Evolutionary conservation across 106 monocot species (phyloP).

Genomic region (Gastrodia elata): DNA sequence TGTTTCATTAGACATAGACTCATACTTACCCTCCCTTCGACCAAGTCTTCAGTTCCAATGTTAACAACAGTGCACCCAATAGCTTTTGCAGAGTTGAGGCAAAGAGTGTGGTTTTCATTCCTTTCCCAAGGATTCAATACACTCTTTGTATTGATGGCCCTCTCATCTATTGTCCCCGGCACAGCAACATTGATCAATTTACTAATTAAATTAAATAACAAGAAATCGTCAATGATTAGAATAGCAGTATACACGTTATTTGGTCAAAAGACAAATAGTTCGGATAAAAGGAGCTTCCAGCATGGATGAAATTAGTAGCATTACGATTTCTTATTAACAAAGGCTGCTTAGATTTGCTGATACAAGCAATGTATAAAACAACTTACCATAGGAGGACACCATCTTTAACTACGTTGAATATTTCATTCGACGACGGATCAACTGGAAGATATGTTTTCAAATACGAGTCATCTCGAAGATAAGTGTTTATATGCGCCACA

Average conservation of each 20-base stretch:
- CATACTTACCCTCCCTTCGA: conserved; percentile 78
- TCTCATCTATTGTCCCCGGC: conserved; percentile 91
- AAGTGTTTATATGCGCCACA: conserved; percentile 75
- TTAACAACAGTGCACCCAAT: conserved; percentile 96
- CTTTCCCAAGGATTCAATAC: conserved; percentile 81
- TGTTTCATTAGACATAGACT: background rate
- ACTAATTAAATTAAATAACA: conserved; percentile 24
- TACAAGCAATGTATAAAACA: background rate
- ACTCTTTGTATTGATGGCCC: conserved; percentile 80
- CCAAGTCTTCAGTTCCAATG: conserved; percentile 86
- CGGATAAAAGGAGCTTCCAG: background rate
- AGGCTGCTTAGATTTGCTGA: background rate
- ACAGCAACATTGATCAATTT: conserved; percentile 94
- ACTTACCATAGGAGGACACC: conserved; percentile 85
- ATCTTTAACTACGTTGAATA: conserved; percentile 70
- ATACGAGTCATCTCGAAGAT: conserved; percentile 65
- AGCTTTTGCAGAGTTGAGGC: conserved; percentile 92
- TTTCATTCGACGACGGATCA: conserved; percentile 48
- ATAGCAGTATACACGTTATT: background rate
- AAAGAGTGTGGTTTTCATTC: conserved; percentile 91
- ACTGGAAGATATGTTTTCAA: conserved; percentile 61
- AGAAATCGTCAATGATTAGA: background rate
- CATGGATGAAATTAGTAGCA: background rate
- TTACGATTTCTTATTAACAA: background rate
- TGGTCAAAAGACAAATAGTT: background rate